phyloP scores from a whole-genome alignment of 2,329 filamentous ascomycete species.

The Cladosporium sp. region DNA sequence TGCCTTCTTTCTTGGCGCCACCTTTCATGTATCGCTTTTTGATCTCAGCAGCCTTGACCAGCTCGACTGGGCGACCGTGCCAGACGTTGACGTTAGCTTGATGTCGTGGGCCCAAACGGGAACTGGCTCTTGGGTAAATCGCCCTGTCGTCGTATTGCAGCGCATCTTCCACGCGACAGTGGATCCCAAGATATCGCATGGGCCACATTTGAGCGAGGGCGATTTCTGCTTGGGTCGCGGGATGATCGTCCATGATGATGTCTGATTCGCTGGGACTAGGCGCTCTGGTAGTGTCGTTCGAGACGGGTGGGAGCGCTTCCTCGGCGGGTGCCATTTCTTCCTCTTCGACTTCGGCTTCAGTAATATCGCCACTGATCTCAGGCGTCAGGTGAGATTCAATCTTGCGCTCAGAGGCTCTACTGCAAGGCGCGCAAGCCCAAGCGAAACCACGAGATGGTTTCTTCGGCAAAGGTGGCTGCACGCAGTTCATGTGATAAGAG shows the following conservation, averaged over 20 bases:
- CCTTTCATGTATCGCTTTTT: slow-evolving; percentile 70
- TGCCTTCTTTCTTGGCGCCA: slow-evolving; percentile 68
- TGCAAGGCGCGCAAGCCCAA: slow-evolving; percentile 96
- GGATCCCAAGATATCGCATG: slow-evolving; percentile 90
- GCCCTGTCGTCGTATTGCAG: slow-evolving; percentile 90
- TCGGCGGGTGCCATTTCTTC: slow-evolving; percentile 62
- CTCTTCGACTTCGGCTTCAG: slow-evolving; percentile 60
- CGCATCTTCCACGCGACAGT: slow-evolving; percentile 92
- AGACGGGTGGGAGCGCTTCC: slow-evolving; percentile 56
- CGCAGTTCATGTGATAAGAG: slow-evolving; percentile 98
- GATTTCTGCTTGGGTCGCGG: slow-evolving; percentile 77
- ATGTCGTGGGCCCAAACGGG: slow-evolving; percentile 83
- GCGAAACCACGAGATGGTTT: slow-evolving; percentile 97
- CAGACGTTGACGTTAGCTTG: slow-evolving; percentile 83
- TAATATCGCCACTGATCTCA: slow-evolving; percentile 53
- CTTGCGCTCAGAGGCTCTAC: slow-evolving; percentile 89
- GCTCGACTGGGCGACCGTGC: slow-evolving; percentile 82
- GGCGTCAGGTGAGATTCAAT: slow-evolving; percentile 87
- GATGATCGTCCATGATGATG: slow-evolving; percentile 54
- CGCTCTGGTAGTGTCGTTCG: slow-evolving; percentile 60
- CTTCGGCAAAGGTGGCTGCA: slow-evolving; percentile 84
- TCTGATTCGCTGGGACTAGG: slow-evolving; percentile 43
- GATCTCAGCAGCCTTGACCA: slow-evolving; percentile 81
- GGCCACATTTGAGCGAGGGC: slow-evolving; percentile 94
- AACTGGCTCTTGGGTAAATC: slow-evolving; percentile 93